Base-by-base conservation (phyloP, 148 eudicot genomes). In the Vaccinium corymbosum region DNA sequence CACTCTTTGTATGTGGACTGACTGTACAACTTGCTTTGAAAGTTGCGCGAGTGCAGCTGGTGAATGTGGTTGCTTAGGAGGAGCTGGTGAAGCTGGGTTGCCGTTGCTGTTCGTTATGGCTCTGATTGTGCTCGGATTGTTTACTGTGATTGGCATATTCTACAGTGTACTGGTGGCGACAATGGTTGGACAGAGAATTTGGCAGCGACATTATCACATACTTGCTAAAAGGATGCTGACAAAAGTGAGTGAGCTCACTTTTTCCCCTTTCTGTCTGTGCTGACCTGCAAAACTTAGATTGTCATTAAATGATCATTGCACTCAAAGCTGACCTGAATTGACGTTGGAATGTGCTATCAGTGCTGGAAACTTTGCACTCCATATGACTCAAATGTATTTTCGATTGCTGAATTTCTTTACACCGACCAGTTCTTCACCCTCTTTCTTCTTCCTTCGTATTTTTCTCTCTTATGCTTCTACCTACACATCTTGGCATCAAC, bases 191-290 rank as follows among this genome's bases (percentile, higher is more conserved):
- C 99, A 96, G 77, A 88, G 98, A 73, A 94, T 96, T 84, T 96
- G 99, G 99, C 99, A 94, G 88, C 90, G 99, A 4, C 99, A 96
- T 78, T 96, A 96, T 90, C 99, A 96, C 86, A 96, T 96, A 86
- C 97, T 96, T 76, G 99, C 98, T 9, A 96, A 96, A 90, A 87
- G 99, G 81, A 96, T 96, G 97, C 95, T 96, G 56, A 93, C 99
- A 74, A 96, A 96, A 90, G 99, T 96, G 86, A 90, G 89, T 84
- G 16, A 12, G 32, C 57, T 32, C 25, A 25, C 48, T 50, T 80
- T 71, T n/a, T 12, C 62, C 61, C 27, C 82, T 7, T 80, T 79
- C 79, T 38, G 19, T 80, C 29, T 80, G 73, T 52, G 46, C 20
- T 22, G 74, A 80, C 46, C 35, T 25, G 32, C 72, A 12, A 66